Evolutionary conservation across 371 early-diverging fungal genomes (phyloP).

Genomic region (Mucor plumbeus): DNA sequence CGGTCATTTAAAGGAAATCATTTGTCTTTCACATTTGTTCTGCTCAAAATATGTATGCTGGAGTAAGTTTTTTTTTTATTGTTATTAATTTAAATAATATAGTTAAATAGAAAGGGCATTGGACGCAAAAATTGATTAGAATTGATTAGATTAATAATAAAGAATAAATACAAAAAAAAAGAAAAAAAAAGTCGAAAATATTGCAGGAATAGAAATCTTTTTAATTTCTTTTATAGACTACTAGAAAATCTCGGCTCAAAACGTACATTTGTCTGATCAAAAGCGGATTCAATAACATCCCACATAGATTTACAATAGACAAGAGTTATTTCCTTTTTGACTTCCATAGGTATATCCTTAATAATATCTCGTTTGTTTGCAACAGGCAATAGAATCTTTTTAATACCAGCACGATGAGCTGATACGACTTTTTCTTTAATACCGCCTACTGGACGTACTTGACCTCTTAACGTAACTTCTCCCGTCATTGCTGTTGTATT

Average conservation of each 20-base stretch:
- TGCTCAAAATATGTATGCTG: neutral
- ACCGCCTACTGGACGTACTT: constrained; percentile 86
- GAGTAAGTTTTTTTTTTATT: too few relatives aligned
- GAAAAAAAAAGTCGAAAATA: too few relatives aligned
- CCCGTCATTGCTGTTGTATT: constrained; percentile 81
- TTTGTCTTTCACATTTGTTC: neutral
- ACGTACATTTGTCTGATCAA: constrained; percentile 34
- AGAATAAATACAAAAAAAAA: too few relatives aligned
- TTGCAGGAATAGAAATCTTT: too few relatives aligned
- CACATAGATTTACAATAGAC: constrained; percentile 68
- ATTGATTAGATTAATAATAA: too few relatives aligned
- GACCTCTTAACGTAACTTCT: constrained; percentile 85
- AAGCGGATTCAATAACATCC: constrained; percentile 70
- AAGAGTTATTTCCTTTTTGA: constrained; percentile 67
- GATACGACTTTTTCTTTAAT: constrained; percentile 89
- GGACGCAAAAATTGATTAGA: too few relatives aligned
- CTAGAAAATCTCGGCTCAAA: constrained; percentile 26
- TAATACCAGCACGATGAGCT: constrained; percentile 80
- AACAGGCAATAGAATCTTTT: constrained; percentile 58
- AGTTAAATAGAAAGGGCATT: too few relatives aligned
- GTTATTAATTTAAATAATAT: too few relatives aligned
- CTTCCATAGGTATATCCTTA: constrained; percentile 68
- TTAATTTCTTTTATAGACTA: constrained; percentile 28
- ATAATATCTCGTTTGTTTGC: constrained; percentile 60
- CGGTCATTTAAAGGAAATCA: neutral